phyloP scores from a whole-genome alignment of 768 basidiomycete genomes.

The Paxillus rubicundulus region DNA sequence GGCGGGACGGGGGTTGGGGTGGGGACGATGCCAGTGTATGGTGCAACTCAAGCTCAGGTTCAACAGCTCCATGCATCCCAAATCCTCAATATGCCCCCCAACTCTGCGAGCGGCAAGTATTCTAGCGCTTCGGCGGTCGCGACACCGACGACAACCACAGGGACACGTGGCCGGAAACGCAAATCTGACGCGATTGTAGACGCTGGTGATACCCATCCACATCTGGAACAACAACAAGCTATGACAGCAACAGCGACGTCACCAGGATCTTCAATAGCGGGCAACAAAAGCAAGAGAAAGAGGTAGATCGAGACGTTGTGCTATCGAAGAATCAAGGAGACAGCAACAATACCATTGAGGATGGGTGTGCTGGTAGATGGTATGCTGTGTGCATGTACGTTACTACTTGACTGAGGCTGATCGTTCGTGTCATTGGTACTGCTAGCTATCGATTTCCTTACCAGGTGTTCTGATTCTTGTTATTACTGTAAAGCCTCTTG shows the following conservation, averaged over 20 bases:
- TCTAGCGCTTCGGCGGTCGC: not conserved
- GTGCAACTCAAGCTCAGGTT: not conserved
- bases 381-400: too few relatives aligned
- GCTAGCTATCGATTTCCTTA: not conserved
- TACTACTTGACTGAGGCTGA: not conserved
- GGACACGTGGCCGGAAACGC: slow-evolving; percentile 34
- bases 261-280: slow-evolving; percentile 5
- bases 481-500: not conserved
- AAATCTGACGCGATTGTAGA: slow-evolving; percentile 37
- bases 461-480: not conserved
- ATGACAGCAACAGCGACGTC: not conserved
- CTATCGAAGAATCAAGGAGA: too few relatives aligned
- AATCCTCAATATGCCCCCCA: not conserved
- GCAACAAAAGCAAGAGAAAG: slow-evolving; percentile 29
- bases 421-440: not conserved
- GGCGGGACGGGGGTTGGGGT: not conserved
- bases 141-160: not conserved
- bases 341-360: too few relatives aligned
- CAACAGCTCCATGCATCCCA: not conserved
- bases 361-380: too few relatives aligned
- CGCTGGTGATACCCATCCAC: not conserved
- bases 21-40: not conserved
- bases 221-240: not conserved
- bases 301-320: slow-evolving; percentile 12
- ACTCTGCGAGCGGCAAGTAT: not conserved